Base-by-base conservation (phyloP, 306 rosid genomes). In the Boehmeria nivea region DNA sequence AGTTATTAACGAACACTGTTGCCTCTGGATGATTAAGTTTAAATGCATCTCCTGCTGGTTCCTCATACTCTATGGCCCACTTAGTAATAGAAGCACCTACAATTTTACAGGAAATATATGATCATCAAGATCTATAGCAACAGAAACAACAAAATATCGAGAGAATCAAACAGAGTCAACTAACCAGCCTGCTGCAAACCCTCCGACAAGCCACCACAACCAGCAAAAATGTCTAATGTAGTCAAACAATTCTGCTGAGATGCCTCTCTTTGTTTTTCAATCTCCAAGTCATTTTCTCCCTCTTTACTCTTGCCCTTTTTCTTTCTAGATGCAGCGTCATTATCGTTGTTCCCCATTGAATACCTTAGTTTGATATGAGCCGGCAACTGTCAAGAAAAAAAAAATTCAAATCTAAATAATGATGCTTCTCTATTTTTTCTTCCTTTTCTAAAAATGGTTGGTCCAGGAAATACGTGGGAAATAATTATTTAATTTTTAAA, bases 31-130 rank as follows among this genome's bases (percentile, higher is more conserved):
- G 96, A 56, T 91, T 91, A 59, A 83, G 77, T 63, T 70, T 77
- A 59, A 91, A 91, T 3, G 99, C 99, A 62, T 85, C 80, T 58
- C 96, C 96, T 45, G 96, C 99, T 10, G 95, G 94, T 61, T 85
- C 95, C 85, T 91, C 99, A 43, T 91, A 91, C 75, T 91, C 96
- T 20, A 91, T 87, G 36, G 99, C 99, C 99, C 99, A 91, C 79
- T 87, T 91, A 40, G 99, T 87, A 31, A 48, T 47, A 49, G 95
- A 62, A 63, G 68, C 73, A 31, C 99, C 96, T 85, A 78, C 64
- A 76, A 58, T 57, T 46, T 31, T 56, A 66, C 57, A 65, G 65
- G 49, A 18, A 48, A 6, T 11, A 17, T 51, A 33, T 54, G 4
- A 38, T 54, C 48, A 65, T 22, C 51, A 34, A 27, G 27, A 44